Conservation (phyloP, 2,329 filamentous ascomycete species). For the Sarocladium brachiariae region DNA sequence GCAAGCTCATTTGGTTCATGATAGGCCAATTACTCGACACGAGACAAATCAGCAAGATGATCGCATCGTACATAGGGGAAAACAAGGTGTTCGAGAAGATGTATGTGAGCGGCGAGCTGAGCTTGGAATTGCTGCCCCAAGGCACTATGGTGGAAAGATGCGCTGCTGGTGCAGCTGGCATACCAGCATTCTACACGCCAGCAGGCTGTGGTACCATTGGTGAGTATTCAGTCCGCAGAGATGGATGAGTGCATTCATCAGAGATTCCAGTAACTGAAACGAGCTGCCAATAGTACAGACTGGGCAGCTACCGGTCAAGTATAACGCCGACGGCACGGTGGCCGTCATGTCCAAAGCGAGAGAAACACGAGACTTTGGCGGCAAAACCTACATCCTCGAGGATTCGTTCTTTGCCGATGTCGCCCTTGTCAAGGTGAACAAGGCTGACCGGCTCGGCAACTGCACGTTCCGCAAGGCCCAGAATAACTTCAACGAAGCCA, state of each 20-base stretch:
- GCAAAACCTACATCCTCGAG: slow-evolving; percentile 85
- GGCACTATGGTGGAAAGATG: slow-evolving; percentile 87
- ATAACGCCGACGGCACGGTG: slow-evolving; percentile 71
- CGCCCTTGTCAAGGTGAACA: slow-evolving; percentile 88
- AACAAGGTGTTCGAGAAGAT: slow-evolving; percentile 90
- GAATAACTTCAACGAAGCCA: slow-evolving; percentile 89
- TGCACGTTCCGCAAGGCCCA: slow-evolving; percentile 82
- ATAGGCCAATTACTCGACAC: slow-evolving; percentile 54
- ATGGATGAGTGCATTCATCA: too few relatives aligned
- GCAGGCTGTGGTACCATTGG: slow-evolving; percentile 74
- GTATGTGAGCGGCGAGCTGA: slow-evolving; percentile 81
- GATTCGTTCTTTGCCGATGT: slow-evolving; percentile 84
- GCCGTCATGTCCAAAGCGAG: slow-evolving; percentile 70
- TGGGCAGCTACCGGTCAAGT: slow-evolving; percentile 74
- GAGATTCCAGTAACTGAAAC: too few relatives aligned
- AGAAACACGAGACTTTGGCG: slow-evolving; percentile 86
- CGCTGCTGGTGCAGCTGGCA: slow-evolving; percentile 77
- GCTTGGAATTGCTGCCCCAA: slow-evolving; percentile 86
- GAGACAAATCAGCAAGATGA: slow-evolving; percentile 85
- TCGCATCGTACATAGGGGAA: slow-evolving; percentile 88
- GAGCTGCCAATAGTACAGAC: slow-evolving; percentile 70
- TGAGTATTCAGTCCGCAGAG: neutral
- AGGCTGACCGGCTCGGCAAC: slow-evolving; percentile 87
- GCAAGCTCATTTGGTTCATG: neutral
- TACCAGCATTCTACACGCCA: slow-evolving; percentile 91